A percentile compares a stretch with the other conserved stretches of the same genome.
These are phyloP conservation scores for Trichoderma simmonsii DNA, from an alignment of 2,329 filamentous ascomycete species.

Conservation along the genomic window DNA sequence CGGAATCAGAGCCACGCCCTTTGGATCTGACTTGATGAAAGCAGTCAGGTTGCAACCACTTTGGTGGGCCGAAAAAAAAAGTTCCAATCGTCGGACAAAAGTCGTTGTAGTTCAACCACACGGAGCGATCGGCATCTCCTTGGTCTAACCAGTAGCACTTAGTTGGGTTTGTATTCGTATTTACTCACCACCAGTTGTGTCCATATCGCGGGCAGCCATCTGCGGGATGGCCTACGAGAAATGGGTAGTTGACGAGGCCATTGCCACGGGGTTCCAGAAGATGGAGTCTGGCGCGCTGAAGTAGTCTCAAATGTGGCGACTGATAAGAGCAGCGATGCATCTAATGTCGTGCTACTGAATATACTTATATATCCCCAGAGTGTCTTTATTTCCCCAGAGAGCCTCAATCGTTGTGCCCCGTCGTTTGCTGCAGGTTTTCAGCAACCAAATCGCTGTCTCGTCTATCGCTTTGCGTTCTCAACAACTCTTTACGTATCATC, in stretches of 20 bases:
- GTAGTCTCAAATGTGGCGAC: neutral
- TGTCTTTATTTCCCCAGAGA: neutral
- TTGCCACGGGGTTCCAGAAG: neutral
- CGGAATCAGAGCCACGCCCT: neutral
- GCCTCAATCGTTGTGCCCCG: neutral
- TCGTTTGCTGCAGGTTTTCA: neutral
- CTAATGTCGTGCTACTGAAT: neutral
- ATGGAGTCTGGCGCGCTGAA: neutral
- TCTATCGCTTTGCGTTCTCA: neutral
- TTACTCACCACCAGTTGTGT: neutral
- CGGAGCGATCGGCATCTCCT: neutral
- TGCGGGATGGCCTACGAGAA: neutral
- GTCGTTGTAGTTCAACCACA: neutral
- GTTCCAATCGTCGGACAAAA: neutral
- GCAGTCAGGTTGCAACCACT: neutral
- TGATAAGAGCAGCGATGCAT: neutral
- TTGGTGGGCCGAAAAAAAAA: neutral
- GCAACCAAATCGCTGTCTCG: neutral
- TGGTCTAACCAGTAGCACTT: neutral
- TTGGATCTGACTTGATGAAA: neutral
- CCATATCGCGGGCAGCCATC: neutral
- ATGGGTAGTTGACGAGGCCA: neutral
- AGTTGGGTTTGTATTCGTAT: neutral
- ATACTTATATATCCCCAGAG: neutral
- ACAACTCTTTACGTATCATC: neutral